These are phyloP conservation scores for Amphicarpaea edgeworthii DNA, from an alignment of 306 rosid species.

Conservation along the genomic window DNA sequence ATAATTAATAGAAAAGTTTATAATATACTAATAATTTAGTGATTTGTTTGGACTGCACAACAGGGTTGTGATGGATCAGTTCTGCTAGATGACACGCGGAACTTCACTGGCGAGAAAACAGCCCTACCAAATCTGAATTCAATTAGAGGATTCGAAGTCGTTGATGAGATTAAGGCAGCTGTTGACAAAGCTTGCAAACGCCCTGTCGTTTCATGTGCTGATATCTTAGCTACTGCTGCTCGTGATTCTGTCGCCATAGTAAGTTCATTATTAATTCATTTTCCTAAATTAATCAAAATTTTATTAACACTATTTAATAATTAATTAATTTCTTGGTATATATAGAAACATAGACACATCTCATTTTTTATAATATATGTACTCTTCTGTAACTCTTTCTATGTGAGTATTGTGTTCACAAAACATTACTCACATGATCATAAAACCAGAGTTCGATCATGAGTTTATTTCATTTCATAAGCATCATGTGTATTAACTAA, in stretches of 20 bases:
- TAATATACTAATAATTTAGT: background rate
- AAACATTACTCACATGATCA: no score
- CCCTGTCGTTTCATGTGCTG: constrained; percentile 50
- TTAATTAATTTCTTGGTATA: no score
- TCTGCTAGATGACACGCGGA: constrained; percentile 38
- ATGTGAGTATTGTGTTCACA: no score
- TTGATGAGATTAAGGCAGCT: constrained; percentile 42
- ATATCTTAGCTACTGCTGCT: constrained; percentile 52
- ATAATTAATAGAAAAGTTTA: no score
- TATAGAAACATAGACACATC: no score
- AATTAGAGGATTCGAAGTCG: constrained; percentile 42
- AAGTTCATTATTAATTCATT: constrained; percentile 15
- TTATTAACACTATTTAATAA: no score
- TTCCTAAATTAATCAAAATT: no score
- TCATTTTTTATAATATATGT: no score
- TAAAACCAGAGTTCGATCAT: no score
- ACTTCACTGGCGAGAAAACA: constrained; percentile 45
- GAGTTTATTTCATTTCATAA: no score
- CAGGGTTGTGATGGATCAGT: constrained; percentile 57
- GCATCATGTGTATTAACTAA: background rate
- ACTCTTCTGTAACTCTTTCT: no score
- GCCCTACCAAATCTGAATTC: constrained; percentile 43
- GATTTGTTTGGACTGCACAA: background rate
- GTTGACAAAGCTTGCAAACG: constrained; percentile 47
- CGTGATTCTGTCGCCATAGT: constrained; percentile 51